These are phyloP conservation scores for Acacia pycnantha DNA, from an alignment of 331 rosid genomes.

Conservation along the genomic window DNA sequence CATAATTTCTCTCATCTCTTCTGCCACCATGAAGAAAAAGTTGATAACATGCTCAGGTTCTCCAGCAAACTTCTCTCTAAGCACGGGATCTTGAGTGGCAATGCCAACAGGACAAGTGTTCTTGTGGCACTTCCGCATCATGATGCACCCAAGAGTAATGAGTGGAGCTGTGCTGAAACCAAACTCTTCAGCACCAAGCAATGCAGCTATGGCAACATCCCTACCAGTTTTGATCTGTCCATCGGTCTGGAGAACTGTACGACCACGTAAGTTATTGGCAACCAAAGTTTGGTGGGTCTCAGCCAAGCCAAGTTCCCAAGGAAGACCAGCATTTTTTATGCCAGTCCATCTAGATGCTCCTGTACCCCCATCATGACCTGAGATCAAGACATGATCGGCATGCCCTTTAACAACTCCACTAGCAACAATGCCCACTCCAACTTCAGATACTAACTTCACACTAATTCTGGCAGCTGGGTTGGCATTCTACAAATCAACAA, in stretches of 20 bases:
- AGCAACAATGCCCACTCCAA: constrained; percentile 79
- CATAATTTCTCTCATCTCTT: constrained; percentile 76
- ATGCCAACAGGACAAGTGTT: constrained; percentile 81
- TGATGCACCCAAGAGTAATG: constrained; percentile 76
- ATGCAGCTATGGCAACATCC: constrained; percentile 82
- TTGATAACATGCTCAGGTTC: constrained; percentile 83
- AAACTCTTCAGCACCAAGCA: constrained; percentile 85
- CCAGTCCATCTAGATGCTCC: constrained; percentile 92
- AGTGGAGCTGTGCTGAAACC: constrained; percentile 88
- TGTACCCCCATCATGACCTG: constrained; percentile 86
- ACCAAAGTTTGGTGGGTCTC: constrained; percentile 86
- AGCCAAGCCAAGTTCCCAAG: constrained; percentile 86
- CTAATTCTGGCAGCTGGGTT: constrained; percentile 75
- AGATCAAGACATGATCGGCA: constrained; percentile 72
- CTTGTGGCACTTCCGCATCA: constrained; percentile 86
- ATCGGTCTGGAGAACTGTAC: constrained; percentile 76
- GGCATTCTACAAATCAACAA: constrained; percentile 55
- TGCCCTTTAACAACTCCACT: constrained; percentile 89
- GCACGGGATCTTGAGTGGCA: constrained; percentile 83
- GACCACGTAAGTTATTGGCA: constrained; percentile 78
- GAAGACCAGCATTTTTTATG: constrained; percentile 84
- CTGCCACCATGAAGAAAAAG: constrained; percentile 80
- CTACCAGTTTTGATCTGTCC: constrained; percentile 83
- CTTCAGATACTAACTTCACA: constrained; percentile 82
- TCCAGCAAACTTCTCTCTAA: constrained; percentile 78